These are phyloP conservation scores for Pseudogymnoascus sp. DNA, from an alignment of 2,329 filamentous ascomycete genomes.

Conservation along the genomic window DNA sequence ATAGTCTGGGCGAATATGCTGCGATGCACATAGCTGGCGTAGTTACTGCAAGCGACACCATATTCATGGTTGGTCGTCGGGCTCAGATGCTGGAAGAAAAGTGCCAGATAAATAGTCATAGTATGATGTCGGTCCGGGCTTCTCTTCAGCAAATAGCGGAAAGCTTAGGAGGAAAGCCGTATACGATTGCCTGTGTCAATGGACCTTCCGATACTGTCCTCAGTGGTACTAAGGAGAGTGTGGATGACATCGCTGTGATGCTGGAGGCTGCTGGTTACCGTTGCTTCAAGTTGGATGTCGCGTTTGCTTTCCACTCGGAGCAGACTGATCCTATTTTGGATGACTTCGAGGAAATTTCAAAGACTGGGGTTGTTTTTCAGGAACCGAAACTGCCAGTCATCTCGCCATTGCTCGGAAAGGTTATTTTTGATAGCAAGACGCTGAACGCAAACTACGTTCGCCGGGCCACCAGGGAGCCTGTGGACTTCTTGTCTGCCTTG, in stretches of 20 bases:
- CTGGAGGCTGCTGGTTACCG: constrained; percentile 46
- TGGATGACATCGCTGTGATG: constrained; percentile 39
- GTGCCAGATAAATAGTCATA: constrained; percentile 59
- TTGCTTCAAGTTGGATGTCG: constrained; percentile 50
- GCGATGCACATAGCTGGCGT: constrained; percentile 62
- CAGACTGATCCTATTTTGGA: constrained; percentile 55
- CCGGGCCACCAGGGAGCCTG: constrained; percentile 57
- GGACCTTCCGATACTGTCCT: constrained; percentile 66
- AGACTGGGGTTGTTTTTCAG: constrained; percentile 42
- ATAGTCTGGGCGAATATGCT: constrained; percentile 65
- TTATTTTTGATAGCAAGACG: constrained; percentile 46
- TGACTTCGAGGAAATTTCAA: constrained; percentile 45
- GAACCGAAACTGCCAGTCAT: constrained; percentile 52
- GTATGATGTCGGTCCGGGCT: constrained; percentile 48
- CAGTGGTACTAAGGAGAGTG: constrained; percentile 45
- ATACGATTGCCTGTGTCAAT: constrained; percentile 59
- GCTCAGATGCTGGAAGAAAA: constrained; percentile 54
- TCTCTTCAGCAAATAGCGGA: constrained; percentile 38
- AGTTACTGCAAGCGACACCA: constrained; percentile 58
- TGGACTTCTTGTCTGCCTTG: constrained; percentile 58
- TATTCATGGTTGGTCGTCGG: constrained; percentile 60
- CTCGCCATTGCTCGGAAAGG: constrained; percentile 55
- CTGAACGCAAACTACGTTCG: constrained; percentile 55
- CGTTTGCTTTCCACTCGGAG: constrained; percentile 57
- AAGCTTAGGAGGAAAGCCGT: constrained; percentile 37